Conservation (phyloP, 1,284 basidiomycete species). For the Ceratobasidium theobromae region DNA sequence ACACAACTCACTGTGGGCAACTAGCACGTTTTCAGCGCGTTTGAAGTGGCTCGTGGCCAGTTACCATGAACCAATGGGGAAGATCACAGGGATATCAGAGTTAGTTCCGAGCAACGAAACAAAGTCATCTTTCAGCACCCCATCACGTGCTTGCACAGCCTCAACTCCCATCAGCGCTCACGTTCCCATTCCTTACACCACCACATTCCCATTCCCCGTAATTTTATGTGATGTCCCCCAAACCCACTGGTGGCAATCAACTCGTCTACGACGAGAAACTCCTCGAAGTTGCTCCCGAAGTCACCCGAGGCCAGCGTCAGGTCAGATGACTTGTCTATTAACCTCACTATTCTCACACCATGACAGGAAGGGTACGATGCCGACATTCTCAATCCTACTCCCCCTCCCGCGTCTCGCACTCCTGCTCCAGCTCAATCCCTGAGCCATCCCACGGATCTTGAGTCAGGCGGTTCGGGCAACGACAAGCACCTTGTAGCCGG, state of each 20-base stretch:
- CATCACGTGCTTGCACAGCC: background rate
- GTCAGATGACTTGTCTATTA: background rate
- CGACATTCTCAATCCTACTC: conserved; percentile 17
- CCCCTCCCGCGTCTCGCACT: background rate
- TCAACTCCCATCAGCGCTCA: background rate
- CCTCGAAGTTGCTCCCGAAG: conserved; percentile 2
- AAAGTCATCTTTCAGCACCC: background rate
- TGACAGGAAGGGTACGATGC: conserved; percentile 27
- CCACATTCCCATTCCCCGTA: background rate
- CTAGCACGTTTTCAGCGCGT: background rate
- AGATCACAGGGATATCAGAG: background rate
- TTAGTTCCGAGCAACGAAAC: too few relatives aligned
- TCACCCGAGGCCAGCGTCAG: conserved; percentile 22
- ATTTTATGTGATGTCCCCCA: conserved; percentile 4
- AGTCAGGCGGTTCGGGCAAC: conserved; percentile 3
- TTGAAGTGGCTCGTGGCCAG: too few relatives aligned
- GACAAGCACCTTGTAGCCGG: conserved; percentile 23
- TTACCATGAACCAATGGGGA: background rate
- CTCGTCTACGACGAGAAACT: conserved; percentile 18
- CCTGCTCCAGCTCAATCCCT: background rate
- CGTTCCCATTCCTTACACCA: background rate
- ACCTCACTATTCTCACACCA: background rate
- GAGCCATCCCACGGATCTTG: conserved; percentile 2
- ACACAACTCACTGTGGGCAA: too few relatives aligned
- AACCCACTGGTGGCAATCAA: background rate